phyloP scores from a whole-genome alignment of 805 yeast genomes.

The Grigorovia jiainica region DNA sequence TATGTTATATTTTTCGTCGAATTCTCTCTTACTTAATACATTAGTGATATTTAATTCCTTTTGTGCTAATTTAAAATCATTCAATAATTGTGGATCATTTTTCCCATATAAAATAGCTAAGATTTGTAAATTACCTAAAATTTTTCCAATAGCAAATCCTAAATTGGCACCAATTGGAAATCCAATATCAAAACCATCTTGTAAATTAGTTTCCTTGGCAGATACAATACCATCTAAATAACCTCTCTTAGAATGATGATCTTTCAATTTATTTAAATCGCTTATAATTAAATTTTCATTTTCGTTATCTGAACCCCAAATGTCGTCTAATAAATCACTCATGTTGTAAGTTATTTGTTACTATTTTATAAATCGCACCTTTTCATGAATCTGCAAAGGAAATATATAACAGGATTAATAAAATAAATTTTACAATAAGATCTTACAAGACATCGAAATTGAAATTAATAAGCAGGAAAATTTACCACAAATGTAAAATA shows the following conservation, averaged over 20 bases:
- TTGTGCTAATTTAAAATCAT: constrained; percentile 32
- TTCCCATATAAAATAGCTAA: constrained; percentile 15
- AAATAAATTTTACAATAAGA: too few species aligned
- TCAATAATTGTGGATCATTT: constrained; percentile 10
- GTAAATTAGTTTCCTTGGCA: constrained; percentile 62
- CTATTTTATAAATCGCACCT: background rate
- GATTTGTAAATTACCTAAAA: constrained; percentile 45
- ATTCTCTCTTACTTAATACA: constrained; percentile 46
- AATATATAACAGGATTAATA: background rate
- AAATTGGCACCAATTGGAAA: constrained; percentile 65
- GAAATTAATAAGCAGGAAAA: too few species aligned
- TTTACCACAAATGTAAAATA: too few species aligned
- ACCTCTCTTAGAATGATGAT: constrained; percentile 70
- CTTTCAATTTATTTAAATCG: constrained; percentile 33
- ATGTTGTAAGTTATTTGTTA: background rate
- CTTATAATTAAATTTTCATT: background rate
- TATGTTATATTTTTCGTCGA: constrained; percentile 40
- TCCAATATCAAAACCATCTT: constrained; percentile 73
- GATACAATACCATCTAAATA: constrained; percentile 69
- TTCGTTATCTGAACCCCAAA: constrained; percentile 10
- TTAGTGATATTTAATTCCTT: constrained; percentile 49
- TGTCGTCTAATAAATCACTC: constrained; percentile 6
- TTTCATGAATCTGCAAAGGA: background rate
- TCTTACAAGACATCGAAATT: too few species aligned
- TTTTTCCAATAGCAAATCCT: constrained; percentile 56